Evolutionary conservation across 2,329 filamentous ascomycete genomes (phyloP).

Genomic region (Ophioceras dolichostomum): DNA sequence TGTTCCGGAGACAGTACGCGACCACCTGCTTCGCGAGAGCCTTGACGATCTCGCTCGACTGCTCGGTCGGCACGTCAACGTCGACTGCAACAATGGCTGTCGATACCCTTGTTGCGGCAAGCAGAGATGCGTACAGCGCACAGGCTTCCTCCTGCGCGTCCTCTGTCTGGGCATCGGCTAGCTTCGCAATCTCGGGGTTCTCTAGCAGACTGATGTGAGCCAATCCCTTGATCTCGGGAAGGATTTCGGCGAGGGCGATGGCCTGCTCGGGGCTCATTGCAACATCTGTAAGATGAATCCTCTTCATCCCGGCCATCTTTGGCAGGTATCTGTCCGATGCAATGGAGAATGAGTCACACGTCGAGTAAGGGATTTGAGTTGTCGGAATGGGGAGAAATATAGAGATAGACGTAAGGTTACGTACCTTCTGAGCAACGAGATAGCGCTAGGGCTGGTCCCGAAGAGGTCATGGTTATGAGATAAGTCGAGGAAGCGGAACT

Average conservation of each 20-base stretch:
- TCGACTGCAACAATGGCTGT: constrained; percentile 78
- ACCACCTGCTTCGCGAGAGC: constrained; percentile 90
- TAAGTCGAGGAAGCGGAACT: constrained; percentile 81
- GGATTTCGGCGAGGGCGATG: constrained; percentile 79
- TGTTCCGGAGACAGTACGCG: constrained; percentile 83
- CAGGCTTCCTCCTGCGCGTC: constrained; percentile 84
- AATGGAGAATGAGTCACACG: too few species aligned
- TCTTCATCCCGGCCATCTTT: constrained; percentile 62
- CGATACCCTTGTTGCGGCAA: constrained; percentile 77
- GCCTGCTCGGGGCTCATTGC: constrained; percentile 76
- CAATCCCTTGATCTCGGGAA: constrained; percentile 70
- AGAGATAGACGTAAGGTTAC: too few species aligned
- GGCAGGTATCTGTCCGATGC: constrained; percentile 58
- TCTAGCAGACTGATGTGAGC: constrained; percentile 82
- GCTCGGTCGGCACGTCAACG: constrained; percentile 71
- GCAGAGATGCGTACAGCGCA: constrained; percentile 81
- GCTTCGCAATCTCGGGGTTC: constrained; percentile 58
- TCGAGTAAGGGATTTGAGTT: too few species aligned
- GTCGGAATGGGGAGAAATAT: too few species aligned
- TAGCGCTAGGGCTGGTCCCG: constrained; percentile 57
- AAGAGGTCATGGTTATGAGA: constrained; percentile 83
- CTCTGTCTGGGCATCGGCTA: constrained; percentile 67
- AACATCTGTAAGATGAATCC: constrained; percentile 78
- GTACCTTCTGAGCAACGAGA: constrained; percentile 63
- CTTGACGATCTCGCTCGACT: constrained; percentile 83